Evolutionary conservation across 1,284 basidiomycete species (phyloP), one percentile per base, ranked within the genome.

Genomic region (Ustilago curta): DNA sequence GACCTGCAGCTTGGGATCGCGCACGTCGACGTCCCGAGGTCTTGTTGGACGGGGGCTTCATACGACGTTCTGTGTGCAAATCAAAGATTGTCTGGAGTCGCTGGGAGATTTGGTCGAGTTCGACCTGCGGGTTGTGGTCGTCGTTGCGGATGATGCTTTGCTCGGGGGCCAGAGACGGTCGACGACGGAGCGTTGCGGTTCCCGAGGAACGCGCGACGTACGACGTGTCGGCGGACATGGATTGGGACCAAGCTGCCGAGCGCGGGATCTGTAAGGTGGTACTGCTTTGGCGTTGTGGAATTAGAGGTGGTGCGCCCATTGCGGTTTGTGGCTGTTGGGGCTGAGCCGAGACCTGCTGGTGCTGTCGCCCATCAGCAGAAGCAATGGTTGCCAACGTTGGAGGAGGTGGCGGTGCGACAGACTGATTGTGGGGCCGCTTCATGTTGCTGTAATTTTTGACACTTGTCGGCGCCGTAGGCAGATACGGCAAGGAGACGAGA

Each of bases 21-120:
- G 56, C 40, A 16, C 60, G 60, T 25, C 23, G 42, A 16, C 52
- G 56, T 4, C 48, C 39, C 14, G 31, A 21, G 18, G 14, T 47
- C n/a, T 59, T 49, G 23, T 9, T 40, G 1, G 66, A 23, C 19
- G 48, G 50, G 25, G 78, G 73, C 59, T 82, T 82, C 70, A 82
- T 70, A 8, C 80, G 55, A 27, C 70, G 70, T 35, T 70, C 61
- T 3, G 80, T 81, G 40, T 82, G 80, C 32, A 82, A 60, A 32
- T 78, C 75, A 56, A 82, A 81, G 35, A 81, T 79, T 29, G 71
- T 68, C 49, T 72, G 62, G 2, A 80, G 64, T 12, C 75, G 61
- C 21, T 72, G 61, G 8, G 78, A 68, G 51, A 78, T 66, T 25
- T 73, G 76, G 9, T 70, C 48, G 23, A 63, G 43, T 40, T 74